phyloP scores from a whole-genome alignment of 345 rosid species.

The Rhodomyrtus tomentosa region DNA sequence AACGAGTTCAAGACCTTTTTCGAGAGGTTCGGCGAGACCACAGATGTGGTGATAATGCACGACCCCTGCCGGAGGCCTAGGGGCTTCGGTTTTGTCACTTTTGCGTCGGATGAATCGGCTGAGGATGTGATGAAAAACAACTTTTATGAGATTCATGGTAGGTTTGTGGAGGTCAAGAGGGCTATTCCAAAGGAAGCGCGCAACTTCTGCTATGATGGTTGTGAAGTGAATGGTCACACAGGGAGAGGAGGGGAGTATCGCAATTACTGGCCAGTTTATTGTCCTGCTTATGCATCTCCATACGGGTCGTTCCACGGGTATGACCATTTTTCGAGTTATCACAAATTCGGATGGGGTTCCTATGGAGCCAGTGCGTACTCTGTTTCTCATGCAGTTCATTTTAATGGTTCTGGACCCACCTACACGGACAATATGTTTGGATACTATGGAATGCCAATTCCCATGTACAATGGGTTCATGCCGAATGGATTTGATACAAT shows the following conservation, averaged over 20 bases:
- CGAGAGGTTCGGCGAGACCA: constrained; percentile 56
- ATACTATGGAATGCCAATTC: background rate
- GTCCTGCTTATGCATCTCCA: background rate
- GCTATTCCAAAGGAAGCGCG: constrained; percentile 65
- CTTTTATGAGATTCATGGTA: constrained; percentile 57
- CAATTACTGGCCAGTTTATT: background rate
- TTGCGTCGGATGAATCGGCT: constrained; percentile 56
- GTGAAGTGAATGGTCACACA: background rate
- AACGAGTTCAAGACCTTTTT: constrained; percentile 67
- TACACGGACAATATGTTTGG: background rate
- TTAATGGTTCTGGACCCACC: background rate
- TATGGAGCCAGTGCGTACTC: background rate
- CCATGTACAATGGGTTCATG: background rate
- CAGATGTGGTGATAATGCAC: constrained; percentile 80
- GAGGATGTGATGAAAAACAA: constrained; percentile 46
- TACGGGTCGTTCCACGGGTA: background rate
- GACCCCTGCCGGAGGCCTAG: constrained; percentile 65
- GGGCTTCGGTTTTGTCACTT: constrained; percentile 85
- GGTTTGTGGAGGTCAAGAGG: constrained; percentile 65
- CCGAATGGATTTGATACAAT: background rate
- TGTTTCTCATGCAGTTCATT: background rate
- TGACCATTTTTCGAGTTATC: background rate
- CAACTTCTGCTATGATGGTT: background rate
- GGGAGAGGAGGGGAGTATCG: background rate
- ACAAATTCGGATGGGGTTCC: background rate